These are phyloP conservation scores for Malus asiatica DNA, from an alignment of 306 rosid genomes.

Conservation along the genomic window DNA sequence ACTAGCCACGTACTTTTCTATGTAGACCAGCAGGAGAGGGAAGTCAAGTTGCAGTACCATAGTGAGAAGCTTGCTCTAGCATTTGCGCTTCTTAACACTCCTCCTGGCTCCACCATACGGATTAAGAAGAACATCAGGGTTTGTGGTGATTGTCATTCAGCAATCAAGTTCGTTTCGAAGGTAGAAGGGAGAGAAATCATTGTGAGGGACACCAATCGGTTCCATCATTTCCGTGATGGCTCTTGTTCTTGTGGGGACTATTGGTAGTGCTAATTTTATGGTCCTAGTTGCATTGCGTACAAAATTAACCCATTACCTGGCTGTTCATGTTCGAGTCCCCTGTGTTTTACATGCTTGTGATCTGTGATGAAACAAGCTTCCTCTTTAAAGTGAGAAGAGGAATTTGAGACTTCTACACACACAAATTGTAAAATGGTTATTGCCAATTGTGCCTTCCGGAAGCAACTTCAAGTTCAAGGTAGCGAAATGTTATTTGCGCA, in stretches of 20 bases:
- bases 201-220: slow-evolving; percentile 29
- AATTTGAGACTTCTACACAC: neutral
- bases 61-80: slow-evolving; percentile 35
- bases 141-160: slow-evolving; percentile 31
- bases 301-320: neutral
- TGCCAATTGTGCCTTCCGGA: neutral
- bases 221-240: slow-evolving; percentile 27
- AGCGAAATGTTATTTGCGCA: neutral
- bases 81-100: slow-evolving; percentile 27
- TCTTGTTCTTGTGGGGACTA: slow-evolving; percentile 32
- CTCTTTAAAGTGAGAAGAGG: neutral
- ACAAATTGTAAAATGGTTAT: neutral
- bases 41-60: slow-evolving; percentile 28
- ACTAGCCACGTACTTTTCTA: slow-evolving; percentile 29
- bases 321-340: neutral
- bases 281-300: neutral
- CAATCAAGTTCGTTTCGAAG: slow-evolving; percentile 27
- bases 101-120: slow-evolving; percentile 26
- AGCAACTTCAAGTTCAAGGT: neutral
- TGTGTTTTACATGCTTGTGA: neutral
- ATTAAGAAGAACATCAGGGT: slow-evolving; percentile 31
- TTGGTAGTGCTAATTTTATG: slow-evolving; percentile 9
- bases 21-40: slow-evolving; percentile 29
- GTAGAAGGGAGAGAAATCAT: slow-evolving; percentile 28
- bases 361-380: neutral